Evolutionary conservation across 768 basidiomycete genomes (phyloP).

Genomic region (Hygrocybe punicea): DNA sequence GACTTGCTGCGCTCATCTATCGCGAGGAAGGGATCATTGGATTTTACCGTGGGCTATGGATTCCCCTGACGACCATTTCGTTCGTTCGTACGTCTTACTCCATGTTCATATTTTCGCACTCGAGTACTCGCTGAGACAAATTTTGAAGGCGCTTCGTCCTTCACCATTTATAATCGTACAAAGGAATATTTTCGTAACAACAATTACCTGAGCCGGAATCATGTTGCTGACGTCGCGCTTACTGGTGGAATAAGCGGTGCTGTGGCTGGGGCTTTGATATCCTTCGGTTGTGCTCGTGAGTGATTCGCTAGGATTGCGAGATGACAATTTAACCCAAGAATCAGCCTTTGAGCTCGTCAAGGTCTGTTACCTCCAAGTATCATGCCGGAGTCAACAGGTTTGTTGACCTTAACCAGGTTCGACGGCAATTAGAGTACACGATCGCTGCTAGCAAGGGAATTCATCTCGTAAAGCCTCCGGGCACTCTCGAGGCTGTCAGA

Average conservation of each 20-base stretch:
- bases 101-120: slow-evolving; percentile 1
- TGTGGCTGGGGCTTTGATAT: slow-evolving; percentile 84
- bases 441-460: slow-evolving; percentile 81
- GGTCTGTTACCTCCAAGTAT: slow-evolving; percentile 40
- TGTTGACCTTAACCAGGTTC: slow-evolving; percentile 49
- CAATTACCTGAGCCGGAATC: slow-evolving; percentile 55
- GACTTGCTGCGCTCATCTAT: slow-evolving; percentile 69
- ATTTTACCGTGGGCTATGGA: slow-evolving; percentile 87
- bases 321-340: neutral
- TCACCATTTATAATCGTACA: slow-evolving; percentile 84
- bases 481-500: slow-evolving; percentile 71
- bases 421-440: slow-evolving; percentile 86
- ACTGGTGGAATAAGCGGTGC: slow-evolving; percentile 83
- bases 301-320: slow-evolving; percentile 21
- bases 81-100: slow-evolving; percentile 78
- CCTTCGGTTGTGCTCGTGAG: slow-evolving; percentile 85
- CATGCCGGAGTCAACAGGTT: slow-evolving; percentile 6
- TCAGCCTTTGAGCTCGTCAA: slow-evolving; percentile 93
- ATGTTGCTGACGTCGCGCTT: slow-evolving; percentile 64
- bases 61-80: slow-evolving; percentile 92
- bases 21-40: slow-evolving; percentile 84
- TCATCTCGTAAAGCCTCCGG: slow-evolving; percentile 69
- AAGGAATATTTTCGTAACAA: slow-evolving; percentile 68
- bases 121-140: neutral
- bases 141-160: slow-evolving; percentile 74